These are phyloP conservation scores for Schizothecium vesticola DNA, from an alignment of 495 filamentous ascomycete genomes.

Conservation along the genomic window DNA sequence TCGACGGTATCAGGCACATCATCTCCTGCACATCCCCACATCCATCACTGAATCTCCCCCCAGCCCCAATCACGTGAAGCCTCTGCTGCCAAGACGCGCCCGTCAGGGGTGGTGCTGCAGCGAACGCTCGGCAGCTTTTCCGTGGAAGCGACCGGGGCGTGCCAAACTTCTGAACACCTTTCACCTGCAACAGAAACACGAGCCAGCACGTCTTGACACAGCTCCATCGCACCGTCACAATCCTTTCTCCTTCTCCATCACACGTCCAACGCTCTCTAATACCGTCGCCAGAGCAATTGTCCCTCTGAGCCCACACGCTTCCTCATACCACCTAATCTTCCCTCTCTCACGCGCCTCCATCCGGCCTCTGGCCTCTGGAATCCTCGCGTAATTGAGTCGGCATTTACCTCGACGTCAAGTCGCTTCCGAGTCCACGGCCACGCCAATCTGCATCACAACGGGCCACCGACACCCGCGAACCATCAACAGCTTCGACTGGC, in stretches of 20 bases:
- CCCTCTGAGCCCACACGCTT: neutral
- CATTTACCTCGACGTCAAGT: neutral
- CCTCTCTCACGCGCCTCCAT: neutral
- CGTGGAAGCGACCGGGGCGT: slow-evolving; percentile 13
- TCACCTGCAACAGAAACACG: slow-evolving; percentile 20
- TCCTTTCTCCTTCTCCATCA: slow-evolving; percentile 1
- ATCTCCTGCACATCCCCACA: neutral
- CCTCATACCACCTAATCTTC: neutral
- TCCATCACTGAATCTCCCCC: neutral
- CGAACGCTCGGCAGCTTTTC: neutral
- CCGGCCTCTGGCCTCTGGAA: slow-evolving; percentile 1
- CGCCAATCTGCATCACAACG: neutral
- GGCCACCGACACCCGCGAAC: neutral
- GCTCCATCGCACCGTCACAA: neutral
- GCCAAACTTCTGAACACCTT: slow-evolving; percentile 35
- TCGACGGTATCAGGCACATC: neutral
- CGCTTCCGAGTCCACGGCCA: neutral
- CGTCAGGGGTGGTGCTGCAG: neutral
- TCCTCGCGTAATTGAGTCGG: slow-evolving; percentile 10
- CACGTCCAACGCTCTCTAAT: neutral
- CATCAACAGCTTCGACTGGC: neutral
- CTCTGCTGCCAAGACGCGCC: neutral
- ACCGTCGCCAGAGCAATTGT: neutral
- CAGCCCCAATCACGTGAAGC: neutral
- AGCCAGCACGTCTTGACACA: neutral